Percentiles rank a stretch among this genome's conserved stretches.
phyloP scores from a whole-genome alignment of 257 asterid species.

The Cinchona pubescens region DNA sequence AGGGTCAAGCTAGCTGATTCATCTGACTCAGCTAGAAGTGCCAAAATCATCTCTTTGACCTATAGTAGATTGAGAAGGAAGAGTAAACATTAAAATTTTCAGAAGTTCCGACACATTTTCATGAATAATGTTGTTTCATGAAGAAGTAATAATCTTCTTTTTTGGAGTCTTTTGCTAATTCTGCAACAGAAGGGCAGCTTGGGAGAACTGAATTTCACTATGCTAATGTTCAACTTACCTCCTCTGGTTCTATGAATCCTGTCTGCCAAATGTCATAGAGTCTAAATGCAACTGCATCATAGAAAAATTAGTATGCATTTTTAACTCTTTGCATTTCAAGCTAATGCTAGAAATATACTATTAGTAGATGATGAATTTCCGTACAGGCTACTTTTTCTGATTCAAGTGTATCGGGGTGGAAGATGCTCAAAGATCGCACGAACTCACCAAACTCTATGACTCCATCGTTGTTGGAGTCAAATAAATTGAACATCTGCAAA shows the following conservation, averaged over 20 bases:
- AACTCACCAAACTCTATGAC: background rate
- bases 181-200: background rate
- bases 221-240: background rate
- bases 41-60: background rate
- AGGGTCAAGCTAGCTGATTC: no score
- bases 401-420: background rate
- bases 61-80: background rate
- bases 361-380: background rate
- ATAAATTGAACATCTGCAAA: background rate
- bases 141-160: background rate
- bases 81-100: background rate
- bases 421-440: background rate
- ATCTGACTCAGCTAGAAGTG: background rate
- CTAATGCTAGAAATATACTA: no score
- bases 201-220: background rate
- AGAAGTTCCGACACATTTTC: background rate
- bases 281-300: background rate
- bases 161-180: background rate
- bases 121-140: background rate
- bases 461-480: background rate
- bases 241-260: background rate
- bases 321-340: background rate
- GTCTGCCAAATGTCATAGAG: background rate
- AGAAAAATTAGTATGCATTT: background rate
- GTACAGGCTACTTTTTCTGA: background rate